Evolutionary conservation across 352 stramenopile species (phyloP), one percentile per base, ranked within the genome.

Genomic region (Pythium chondricola): DNA sequence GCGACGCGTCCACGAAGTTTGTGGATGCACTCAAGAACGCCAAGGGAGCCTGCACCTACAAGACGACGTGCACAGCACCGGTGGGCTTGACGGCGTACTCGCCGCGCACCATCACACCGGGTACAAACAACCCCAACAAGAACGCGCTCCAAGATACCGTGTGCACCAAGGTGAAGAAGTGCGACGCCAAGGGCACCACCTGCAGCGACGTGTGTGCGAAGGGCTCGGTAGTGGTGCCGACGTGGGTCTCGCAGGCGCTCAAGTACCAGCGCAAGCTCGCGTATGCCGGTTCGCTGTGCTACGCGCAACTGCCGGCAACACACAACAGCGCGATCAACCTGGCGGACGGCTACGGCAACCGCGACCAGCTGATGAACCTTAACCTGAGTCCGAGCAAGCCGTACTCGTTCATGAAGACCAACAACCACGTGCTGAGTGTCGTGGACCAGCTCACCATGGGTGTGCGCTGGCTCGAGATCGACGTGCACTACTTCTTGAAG

Each of bases 321-420:
- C 74, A 86, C 67, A 86, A 86, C 51, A 77, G 56, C 24, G 71
- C 67, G 16, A 86, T 84, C 48, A 81, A 60, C 0, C 33, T 83
- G 4, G 69, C 71, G 2, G 64, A 79, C 32, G 71, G 71, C 21
- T 85, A 72, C 26, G 74, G 74, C 8, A 78, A 79, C 47, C 67
- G 71, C 13, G 71, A 83, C 46, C 71, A 79, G 56, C 65, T 77
- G 42, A 73, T 83, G 48, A 83, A 83, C 43, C 26, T 44, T 7
- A 74, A 76, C 18, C 32, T 79, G 48, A 64, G 64, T 52, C 30
- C 57, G 16, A 55, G 43, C 36, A 79, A 76, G 42, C 14, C 56
- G 42, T 74, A 71, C 21, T 74, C 65, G 41, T 83, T 66, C 48
- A 63, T 86, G 39, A 77, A 82, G 55, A 86, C 74, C 1, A 83